phyloP scores from a whole-genome alignment of 495 filamentous ascomycete species.

The Aspergillus cavernicola region DNA sequence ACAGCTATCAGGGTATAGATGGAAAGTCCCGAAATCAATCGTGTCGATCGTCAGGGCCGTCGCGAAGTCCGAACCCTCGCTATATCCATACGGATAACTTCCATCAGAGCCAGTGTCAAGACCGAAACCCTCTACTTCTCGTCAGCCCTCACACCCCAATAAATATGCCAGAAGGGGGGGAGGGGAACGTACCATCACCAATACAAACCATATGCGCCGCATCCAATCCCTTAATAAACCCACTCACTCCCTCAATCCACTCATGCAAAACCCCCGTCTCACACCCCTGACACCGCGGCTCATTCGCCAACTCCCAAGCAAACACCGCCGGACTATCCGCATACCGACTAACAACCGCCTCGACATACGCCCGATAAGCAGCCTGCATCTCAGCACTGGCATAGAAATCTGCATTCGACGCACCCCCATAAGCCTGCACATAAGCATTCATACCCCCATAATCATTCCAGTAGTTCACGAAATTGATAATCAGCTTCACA shows the following conservation, averaged over 20 bases:
- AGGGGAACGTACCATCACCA: constrained; percentile 44
- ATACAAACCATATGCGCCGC: constrained; percentile 60
- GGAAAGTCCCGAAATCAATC: constrained; percentile 66
- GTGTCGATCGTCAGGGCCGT: constrained; percentile 52
- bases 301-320: constrained; percentile 73
- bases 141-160: no score
- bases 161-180: not conserved
- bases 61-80: constrained; percentile 63
- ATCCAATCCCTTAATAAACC: constrained; percentile 66
- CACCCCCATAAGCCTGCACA: constrained; percentile 56
- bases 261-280: constrained; percentile 52
- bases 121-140: constrained; percentile 46
- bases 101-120: constrained; percentile 38
- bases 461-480: constrained; percentile 42
- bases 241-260: constrained; percentile 58
- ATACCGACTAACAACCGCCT: constrained; percentile 59
- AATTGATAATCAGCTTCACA: constrained; percentile 57
- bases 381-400: constrained; percentile 51
- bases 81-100: constrained; percentile 56
- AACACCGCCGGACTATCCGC: constrained; percentile 54
- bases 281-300: constrained; percentile 64
- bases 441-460: constrained; percentile 51
- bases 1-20: constrained; percentile 58
- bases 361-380: constrained; percentile 60
- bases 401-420: constrained; percentile 53